Evolutionary conservation across 2,329 filamentous ascomycete species (phyloP).

Genomic region (Colletotrichum lupini): DNA sequence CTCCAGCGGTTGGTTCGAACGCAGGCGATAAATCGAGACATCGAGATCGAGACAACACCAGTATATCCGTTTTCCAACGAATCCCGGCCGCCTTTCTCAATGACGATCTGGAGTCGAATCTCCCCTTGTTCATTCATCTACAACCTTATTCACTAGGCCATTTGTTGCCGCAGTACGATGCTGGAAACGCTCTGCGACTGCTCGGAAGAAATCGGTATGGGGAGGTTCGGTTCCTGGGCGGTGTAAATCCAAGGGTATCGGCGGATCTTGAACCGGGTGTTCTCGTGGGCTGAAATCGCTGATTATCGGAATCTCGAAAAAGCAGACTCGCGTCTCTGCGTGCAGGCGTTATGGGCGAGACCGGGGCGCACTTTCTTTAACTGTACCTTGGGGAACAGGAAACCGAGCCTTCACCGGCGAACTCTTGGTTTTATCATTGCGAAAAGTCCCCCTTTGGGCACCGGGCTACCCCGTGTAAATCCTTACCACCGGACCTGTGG

Average conservation of each 20-base stretch:
- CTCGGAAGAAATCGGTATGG: neutral
- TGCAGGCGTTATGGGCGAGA: neutral
- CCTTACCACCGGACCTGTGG: slow-evolving; percentile 28
- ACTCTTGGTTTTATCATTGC: slow-evolving; percentile 23
- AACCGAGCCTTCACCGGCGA: neutral
- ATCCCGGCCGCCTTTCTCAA: neutral
- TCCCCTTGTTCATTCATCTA: neutral
- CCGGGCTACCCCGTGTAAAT: slow-evolving; percentile 18
- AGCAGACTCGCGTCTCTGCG: neutral
- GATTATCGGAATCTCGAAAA: neutral
- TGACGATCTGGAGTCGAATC: neutral
- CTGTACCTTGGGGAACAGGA: neutral
- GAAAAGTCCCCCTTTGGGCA: slow-evolving; percentile 5
- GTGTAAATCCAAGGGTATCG: neutral
- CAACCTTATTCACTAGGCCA: neutral
- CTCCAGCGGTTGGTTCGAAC: slow-evolving; percentile 89
- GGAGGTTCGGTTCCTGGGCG: neutral
- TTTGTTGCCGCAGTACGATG: neutral
- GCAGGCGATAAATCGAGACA: slow-evolving; percentile 72
- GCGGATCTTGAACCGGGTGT: neutral
- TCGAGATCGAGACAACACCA: neutral
- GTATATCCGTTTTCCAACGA: neutral
- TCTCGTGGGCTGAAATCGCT: neutral
- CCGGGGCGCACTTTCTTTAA: neutral
- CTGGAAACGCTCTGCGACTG: slow-evolving; percentile 18